These are phyloP conservation scores for Suhomyces atakaporum DNA, from an alignment of 1,139 yeast species.

Conservation along the genomic window DNA sequence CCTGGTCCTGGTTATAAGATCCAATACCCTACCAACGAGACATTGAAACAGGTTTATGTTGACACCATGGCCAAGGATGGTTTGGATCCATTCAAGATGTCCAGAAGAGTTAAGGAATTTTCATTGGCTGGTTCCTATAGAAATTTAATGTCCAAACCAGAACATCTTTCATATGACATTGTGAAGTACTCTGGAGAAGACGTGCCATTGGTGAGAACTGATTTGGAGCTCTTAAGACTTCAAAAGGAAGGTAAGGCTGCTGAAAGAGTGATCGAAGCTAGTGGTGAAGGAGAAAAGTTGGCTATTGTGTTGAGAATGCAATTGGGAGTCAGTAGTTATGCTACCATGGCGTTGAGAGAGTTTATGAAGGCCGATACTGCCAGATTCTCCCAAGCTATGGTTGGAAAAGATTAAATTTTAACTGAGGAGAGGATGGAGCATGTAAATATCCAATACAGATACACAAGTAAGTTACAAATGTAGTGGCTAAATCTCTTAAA, in stretches of 20 bases:
- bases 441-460: too few species aligned
- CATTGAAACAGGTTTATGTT: constrained; percentile 62
- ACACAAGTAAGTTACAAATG: too few species aligned
- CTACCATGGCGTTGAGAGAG: constrained; percentile 97
- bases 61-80: constrained; percentile 78
- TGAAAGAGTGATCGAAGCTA: constrained; percentile 6
- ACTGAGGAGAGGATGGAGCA: not conserved
- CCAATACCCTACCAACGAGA: constrained; percentile 70
- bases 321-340: constrained; percentile 86
- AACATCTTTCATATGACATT: constrained; percentile 60
- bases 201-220: constrained; percentile 79
- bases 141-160: constrained; percentile 68
- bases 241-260: constrained; percentile 28
- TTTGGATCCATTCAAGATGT: constrained; percentile 83
- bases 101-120: constrained; percentile 81
- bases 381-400: constrained; percentile 38
- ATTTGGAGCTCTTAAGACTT: constrained; percentile 62
- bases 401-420: constrained; percentile 10
- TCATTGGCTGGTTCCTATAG: constrained; percentile 92
- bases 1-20: constrained; percentile 96
- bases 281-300: constrained; percentile 46
- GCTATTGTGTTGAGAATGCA: constrained; percentile 80
- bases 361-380: constrained; percentile 83
- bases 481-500: too few species aligned
- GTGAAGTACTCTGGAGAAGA: constrained; percentile 62